A percentile compares a stretch with the other conserved stretches of the same genome.
phyloP scores from a whole-genome alignment of 164 flowering plant genomes.

The Houttuynia cordata region DNA sequence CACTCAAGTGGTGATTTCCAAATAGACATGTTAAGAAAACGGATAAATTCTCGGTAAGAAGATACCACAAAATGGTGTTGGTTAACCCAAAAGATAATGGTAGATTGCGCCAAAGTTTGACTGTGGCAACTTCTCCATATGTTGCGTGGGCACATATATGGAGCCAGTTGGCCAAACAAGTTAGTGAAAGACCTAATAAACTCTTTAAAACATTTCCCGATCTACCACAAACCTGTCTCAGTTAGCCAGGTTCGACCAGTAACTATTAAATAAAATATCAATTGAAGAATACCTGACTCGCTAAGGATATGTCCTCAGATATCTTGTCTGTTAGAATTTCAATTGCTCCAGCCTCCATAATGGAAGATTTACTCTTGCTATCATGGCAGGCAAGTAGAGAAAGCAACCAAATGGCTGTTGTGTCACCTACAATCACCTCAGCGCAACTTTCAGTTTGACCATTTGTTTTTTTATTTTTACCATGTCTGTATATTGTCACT shows the following conservation, averaged over 20 bases:
- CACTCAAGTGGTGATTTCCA: no score
- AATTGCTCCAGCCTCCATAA: constrained; percentile 91
- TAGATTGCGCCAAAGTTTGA: no score
- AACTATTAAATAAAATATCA: background rate
- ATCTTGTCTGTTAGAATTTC: constrained; percentile 82
- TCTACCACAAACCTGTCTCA: background rate
- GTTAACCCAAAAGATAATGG: no score
- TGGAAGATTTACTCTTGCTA: constrained; percentile 45
- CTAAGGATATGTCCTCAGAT: constrained; percentile 33
- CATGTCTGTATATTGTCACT: constrained; percentile 50
- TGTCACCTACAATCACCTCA: constrained; percentile 44
- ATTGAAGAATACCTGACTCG: constrained; percentile 44
- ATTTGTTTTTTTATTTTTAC: constrained; percentile 27
- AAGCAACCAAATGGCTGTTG: constrained; percentile 72
- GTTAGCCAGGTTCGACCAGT: background rate
- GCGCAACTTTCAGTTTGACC: constrained; percentile 29
- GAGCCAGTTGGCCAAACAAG: background rate
- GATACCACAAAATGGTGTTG: no score
- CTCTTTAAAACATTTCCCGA: background rate
- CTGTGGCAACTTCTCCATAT: no score
- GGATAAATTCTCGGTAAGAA: no score
- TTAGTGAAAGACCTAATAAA: no score
- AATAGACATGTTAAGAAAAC: no score
- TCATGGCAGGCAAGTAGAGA: constrained; percentile 73
- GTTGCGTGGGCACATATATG: no score